These are phyloP conservation scores for Mucor indicus DNA, from an alignment of 371 early-diverging fungal species.

Conservation along the genomic window DNA sequence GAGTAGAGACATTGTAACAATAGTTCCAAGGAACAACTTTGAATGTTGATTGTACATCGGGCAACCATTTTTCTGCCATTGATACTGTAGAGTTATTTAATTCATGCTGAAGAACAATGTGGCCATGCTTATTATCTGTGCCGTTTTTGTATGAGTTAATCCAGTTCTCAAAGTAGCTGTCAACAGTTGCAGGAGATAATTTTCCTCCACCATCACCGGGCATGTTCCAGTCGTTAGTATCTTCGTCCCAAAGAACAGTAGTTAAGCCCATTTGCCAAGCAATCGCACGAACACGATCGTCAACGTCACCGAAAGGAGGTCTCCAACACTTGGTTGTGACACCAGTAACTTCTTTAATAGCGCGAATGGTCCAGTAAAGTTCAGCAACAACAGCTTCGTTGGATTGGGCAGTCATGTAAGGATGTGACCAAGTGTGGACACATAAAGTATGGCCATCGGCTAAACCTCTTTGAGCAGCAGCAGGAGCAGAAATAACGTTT, in stretches of 20 bases:
- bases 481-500: constrained; percentile 26
- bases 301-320: constrained; percentile 55
- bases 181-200: constrained; percentile 28
- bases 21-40: constrained; percentile 48
- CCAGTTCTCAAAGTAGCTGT: constrained; percentile 43
- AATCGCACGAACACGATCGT: constrained; percentile 53
- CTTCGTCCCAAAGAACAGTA: constrained; percentile 39
- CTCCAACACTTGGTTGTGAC: constrained; percentile 56
- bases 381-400: constrained; percentile 60
- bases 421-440: constrained; percentile 61
- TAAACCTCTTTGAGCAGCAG: constrained; percentile 31
- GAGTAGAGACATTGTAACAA: constrained; percentile 45
- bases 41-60: constrained; percentile 35
- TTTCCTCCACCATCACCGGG: constrained; percentile 37
- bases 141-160: constrained; percentile 33
- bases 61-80: constrained; percentile 47
- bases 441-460: constrained; percentile 31
- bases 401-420: constrained; percentile 48
- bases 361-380: constrained; percentile 48
- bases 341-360: constrained; percentile 55
- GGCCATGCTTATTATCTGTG: constrained; percentile 32
- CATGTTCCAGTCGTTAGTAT: constrained; percentile 40
- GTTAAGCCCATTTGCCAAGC: constrained; percentile 52
- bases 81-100: constrained; percentile 40
- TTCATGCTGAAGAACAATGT: constrained; percentile 51